phyloP scores from a whole-genome alignment of 1,284 basidiomycete genomes.

The Rhizoctonia solani region DNA sequence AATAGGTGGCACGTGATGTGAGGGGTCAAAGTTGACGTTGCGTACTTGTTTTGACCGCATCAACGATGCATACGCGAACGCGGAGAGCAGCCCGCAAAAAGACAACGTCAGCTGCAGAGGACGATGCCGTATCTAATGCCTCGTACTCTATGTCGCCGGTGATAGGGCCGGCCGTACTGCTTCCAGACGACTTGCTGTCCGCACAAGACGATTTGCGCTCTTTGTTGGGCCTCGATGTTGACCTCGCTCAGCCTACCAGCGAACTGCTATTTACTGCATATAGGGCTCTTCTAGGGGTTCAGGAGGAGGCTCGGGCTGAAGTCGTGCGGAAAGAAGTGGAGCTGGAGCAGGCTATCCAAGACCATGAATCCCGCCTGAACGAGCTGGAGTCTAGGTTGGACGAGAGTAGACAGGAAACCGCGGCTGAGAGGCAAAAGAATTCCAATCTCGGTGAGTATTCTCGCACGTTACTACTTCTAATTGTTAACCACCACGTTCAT shows the following conservation, averaged over 20 bases:
- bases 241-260: constrained; percentile 18
- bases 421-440: constrained; percentile 59
- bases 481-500: constrained; percentile 25
- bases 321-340: constrained; percentile 71
- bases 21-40: too few relatives aligned
- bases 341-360: constrained; percentile 75
- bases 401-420: constrained; percentile 57
- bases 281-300: constrained; percentile 32
- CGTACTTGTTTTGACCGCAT: constrained; percentile 33
- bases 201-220: constrained; percentile 23
- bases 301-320: constrained; percentile 68
- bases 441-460: constrained; percentile 64
- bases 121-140: constrained; percentile 20
- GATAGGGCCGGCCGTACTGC: neutral
- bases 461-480: constrained; percentile 19
- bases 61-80: constrained; percentile 29
- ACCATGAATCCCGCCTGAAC: constrained; percentile 61
- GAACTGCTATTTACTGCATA: constrained; percentile 17
- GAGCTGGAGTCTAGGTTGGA: constrained; percentile 61
- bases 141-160: constrained; percentile 16
- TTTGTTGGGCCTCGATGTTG: constrained; percentile 11
- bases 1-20: constrained; percentile 15
- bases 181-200: constrained; percentile 19
- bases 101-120: neutral
- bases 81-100: constrained; percentile 30